Base-by-base conservation (phyloP, 2,329 filamentous ascomycete species). In the Beauveria asiatica region DNA sequence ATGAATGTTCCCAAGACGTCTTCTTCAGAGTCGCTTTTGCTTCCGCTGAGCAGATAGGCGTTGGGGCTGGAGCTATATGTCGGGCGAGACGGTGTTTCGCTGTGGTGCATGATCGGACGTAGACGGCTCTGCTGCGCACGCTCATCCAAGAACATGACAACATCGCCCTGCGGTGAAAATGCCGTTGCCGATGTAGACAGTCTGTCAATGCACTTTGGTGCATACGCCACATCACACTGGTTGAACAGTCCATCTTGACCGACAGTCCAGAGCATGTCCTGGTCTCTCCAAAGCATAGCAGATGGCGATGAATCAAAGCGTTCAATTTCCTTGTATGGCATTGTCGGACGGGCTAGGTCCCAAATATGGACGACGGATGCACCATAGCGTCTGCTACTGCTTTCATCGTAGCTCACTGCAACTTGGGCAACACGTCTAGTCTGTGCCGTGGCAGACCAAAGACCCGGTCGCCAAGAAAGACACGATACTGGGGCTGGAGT, bases 321-420 rank as follows among this genome's bases (percentile, higher is more conserved):
- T 61, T 85, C 81, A 51, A 88, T 79, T 65, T 86, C 82, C 64
- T 86, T 86, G 67, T 85, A 87, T 0, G 85, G 84, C 76, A 88
- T 80, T 1, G 83, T 82, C 1, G 85, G 83, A 37, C 86, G 77
- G 7, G 83, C 85, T n/a, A 89, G 72, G 67, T 89, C 86, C 84
- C 85, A 89, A 21, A 88, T 76, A 60, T 88, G 84, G 16, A 87
- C 83, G 0, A 79, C 75, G 30, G 78, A 81, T 48, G 82, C 81
- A 46, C 83, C 83, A 57, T 80, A 80, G 9, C 79, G 76, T 60
- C 78, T 80, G 48, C 77, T 70, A 65, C 78, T 79, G 46, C 75
- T 75, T 64, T 84, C 83, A 61, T 86, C 81, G 66, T 88, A 86
- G 1, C 82, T 77, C 2, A 87, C 80, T 2, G 83, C 83, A 11